Evolutionary conservation across 129 eudicot species (phyloP).

Genomic region (Apium graveolens): DNA sequence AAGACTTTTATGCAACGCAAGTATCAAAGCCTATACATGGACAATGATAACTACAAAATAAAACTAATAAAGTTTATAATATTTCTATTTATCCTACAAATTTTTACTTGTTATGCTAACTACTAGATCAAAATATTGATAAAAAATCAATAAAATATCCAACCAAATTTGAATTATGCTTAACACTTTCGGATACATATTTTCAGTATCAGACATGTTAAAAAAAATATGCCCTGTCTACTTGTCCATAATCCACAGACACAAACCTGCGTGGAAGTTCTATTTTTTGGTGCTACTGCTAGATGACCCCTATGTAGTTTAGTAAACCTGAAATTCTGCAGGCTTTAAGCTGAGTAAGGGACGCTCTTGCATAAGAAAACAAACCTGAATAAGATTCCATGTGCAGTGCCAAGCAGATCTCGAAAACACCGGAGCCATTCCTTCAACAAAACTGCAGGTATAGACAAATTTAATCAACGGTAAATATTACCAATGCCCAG

Average conservation of each 20-base stretch:
- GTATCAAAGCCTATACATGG: too few species aligned
- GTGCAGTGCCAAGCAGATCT: constrained; percentile 94
- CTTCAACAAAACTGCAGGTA: constrained; percentile 83
- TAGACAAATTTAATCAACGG: background rate
- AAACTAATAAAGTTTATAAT: too few species aligned
- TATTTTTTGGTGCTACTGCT: too few species aligned
- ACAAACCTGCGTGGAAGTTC: too few species aligned
- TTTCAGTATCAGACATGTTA: background rate
- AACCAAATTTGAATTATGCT: too few species aligned
- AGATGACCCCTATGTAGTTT: background rate
- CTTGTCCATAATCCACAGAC: background rate
- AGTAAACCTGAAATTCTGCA: background rate
- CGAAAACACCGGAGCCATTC: constrained; percentile 99
- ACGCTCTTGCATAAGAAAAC: background rate
- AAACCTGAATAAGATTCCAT: constrained; percentile 96
- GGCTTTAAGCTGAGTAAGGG: background rate
- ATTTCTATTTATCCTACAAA: too few species aligned
- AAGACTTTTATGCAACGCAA: too few species aligned
- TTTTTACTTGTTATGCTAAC: too few species aligned
- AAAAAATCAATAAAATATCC: too few species aligned
- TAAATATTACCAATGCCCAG: background rate
- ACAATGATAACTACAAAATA: too few species aligned
- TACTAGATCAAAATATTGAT: too few species aligned
- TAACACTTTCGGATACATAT: background rate
- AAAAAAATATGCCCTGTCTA: background rate